A percentile compares a stretch with the other conserved stretches of the same genome.
Evolutionary conservation across 2,329 filamentous ascomycete genomes (phyloP).

Genomic region (Aspergillus felis): DNA sequence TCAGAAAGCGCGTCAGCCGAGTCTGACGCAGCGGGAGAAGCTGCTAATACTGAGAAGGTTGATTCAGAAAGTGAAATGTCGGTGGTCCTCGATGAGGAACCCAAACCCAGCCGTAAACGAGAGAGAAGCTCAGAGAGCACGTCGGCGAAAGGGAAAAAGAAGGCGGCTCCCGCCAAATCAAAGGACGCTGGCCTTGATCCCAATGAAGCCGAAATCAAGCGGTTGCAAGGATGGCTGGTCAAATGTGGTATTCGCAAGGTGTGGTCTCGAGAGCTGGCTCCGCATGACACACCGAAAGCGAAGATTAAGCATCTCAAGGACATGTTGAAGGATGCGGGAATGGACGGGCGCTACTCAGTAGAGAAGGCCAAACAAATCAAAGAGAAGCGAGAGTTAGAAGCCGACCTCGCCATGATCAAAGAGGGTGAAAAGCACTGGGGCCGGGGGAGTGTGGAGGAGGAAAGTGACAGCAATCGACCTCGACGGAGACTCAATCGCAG

Average conservation of each 20-base stretch:
- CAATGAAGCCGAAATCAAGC: constrained; percentile 78
- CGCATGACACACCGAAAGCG: constrained; percentile 66
- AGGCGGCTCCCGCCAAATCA: constrained; percentile 29
- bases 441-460: constrained; percentile 41
- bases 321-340: constrained; percentile 77
- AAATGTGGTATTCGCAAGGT: constrained; percentile 93
- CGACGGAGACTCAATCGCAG: constrained; percentile 41
- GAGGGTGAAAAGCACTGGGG: constrained; percentile 82
- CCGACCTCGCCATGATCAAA: constrained; percentile 78
- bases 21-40: constrained; percentile 8
- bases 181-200: constrained; percentile 53
- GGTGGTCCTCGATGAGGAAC: constrained; percentile 70
- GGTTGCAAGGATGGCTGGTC: constrained; percentile 75
- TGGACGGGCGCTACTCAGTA: constrained; percentile 82
- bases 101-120: constrained; percentile 55
- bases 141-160: constrained; percentile 30
- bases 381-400: constrained; percentile 76
- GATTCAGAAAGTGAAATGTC: constrained; percentile 65
- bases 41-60: constrained; percentile 42
- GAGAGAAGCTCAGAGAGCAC: constrained; percentile 27
- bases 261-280: constrained; percentile 80
- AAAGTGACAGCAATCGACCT: constrained; percentile 34
- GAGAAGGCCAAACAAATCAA: constrained; percentile 83
- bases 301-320: constrained; percentile 78
- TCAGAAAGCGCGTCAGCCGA: background rate